phyloP scores from a whole-genome alignment of 768 basidiomycete species.

The Aureoboletus auriporus region DNA sequence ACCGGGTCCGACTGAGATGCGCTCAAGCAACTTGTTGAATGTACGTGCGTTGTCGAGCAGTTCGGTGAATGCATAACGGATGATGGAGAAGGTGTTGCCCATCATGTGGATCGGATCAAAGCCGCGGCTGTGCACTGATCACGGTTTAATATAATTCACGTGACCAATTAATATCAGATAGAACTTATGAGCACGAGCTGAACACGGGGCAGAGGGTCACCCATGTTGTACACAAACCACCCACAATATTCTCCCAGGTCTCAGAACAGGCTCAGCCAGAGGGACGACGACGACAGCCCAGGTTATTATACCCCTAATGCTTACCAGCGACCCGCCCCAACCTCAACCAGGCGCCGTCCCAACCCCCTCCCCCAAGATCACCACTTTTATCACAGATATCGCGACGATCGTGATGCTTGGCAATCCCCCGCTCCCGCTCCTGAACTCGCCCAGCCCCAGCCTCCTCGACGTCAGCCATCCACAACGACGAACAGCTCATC shows the following conservation, averaged over 20 bases:
- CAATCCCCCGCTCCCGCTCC: conserved; percentile 7
- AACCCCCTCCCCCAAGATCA: conserved; percentile 10
- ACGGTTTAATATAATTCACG: too few species aligned
- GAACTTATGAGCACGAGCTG: too few species aligned
- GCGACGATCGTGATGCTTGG: conserved; percentile 20
- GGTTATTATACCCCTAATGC: conserved; percentile 4
- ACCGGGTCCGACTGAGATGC: conserved; percentile 45
- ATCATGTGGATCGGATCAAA: conserved; percentile 2
- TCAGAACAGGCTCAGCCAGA: not conserved
- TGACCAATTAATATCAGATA: too few species aligned
- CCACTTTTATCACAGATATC: conserved; percentile 18
- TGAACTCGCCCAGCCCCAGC: conserved; percentile 8
- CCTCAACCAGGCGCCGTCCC: conserved; percentile 14
- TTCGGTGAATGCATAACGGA: conserved; percentile 17
- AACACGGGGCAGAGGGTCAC: conserved; percentile 1
- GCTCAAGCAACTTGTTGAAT: conserved; percentile 28
- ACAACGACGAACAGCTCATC: conserved; percentile 13
- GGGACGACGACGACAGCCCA: conserved; percentile 10
- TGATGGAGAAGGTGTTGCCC: conserved; percentile 26
- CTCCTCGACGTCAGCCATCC: conserved; percentile 17
- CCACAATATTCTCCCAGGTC: too few species aligned
- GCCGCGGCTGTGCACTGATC: too few species aligned
- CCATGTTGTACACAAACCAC: conserved; percentile 10
- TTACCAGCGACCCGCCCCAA: conserved; percentile 8
- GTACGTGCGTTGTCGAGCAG: conserved; percentile 15